Percentiles rank a stretch among this genome's conserved stretches.
Conservation (phyloP, 1,284 basidiomycete genomes). For the Limonomyces culmigenus region DNA sequence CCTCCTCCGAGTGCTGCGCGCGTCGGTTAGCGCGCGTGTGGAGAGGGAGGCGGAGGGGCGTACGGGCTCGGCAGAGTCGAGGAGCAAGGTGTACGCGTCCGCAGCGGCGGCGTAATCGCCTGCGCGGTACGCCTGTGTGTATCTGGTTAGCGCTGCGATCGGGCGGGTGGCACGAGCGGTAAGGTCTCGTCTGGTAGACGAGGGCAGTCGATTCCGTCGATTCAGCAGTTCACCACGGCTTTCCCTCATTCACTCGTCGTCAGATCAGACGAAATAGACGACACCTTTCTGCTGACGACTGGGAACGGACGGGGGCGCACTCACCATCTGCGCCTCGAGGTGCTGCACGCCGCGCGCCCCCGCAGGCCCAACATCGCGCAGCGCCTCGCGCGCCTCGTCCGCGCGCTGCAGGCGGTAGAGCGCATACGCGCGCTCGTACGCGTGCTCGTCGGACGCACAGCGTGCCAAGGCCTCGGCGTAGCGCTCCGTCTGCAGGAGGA, state of each 20-base stretch:
- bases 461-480: conserved; percentile 42
- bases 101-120: conserved; percentile 58
- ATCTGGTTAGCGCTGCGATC: no score
- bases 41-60: conserved; percentile 11
- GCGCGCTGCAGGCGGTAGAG: conserved; percentile 67
- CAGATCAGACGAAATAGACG: no score
- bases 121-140: conserved; percentile 51
- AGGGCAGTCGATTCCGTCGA: no score
- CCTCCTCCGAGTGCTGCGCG: conserved; percentile 63
- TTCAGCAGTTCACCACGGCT: no score
- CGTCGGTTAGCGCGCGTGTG: background rate
- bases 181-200: no score
- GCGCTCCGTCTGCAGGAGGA: conserved; percentile 72
- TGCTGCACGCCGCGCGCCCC: conserved; percentile 50
- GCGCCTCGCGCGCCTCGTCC: conserved; percentile 38
- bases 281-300: no score
- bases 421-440: conserved; percentile 67
- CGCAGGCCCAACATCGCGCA: conserved; percentile 27
- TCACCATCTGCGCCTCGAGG: conserved; percentile 72
- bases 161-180: no score
- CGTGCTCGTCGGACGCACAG: conserved; percentile 20
- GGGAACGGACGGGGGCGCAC: no score
- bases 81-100: conserved; percentile 61
- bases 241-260: conserved; percentile 1
- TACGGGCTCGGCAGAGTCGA: conserved; percentile 60